A percentile compares a stretch with the other conserved stretches of the same genome.
phyloP scores from a whole-genome alignment of 2,329 filamentous ascomycete genomes.

The Arthrobotrys sphaeroides region DNA sequence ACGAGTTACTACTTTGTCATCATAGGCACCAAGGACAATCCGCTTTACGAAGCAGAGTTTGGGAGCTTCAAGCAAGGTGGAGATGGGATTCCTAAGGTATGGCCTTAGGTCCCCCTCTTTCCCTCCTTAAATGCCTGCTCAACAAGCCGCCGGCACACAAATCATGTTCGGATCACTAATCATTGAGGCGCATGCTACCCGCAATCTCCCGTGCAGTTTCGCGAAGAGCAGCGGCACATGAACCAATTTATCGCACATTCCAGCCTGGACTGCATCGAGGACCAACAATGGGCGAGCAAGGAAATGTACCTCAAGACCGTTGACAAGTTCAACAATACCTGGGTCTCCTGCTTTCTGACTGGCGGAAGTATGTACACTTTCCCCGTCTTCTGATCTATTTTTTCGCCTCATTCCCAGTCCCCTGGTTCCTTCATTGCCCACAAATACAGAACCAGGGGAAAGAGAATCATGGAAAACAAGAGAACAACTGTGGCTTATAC shows the following conservation, averaged over 20 bases:
- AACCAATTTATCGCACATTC: slow-evolving; percentile 98
- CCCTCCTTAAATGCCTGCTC: not conserved
- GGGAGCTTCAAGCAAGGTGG: slow-evolving; percentile 95
- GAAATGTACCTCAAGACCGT: slow-evolving; percentile 86
- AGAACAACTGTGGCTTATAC: slow-evolving; percentile 34
- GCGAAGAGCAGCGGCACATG: slow-evolving; percentile 86
- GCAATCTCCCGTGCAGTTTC: slow-evolving; percentile 66
- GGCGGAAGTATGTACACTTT: slow-evolving; percentile 70
- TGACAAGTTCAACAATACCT: slow-evolving; percentile 95
- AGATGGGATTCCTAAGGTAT: slow-evolving; percentile 79
- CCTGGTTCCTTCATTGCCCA: slow-evolving; percentile 6
- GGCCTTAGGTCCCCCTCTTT: not conserved
- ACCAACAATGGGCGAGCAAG: slow-evolving; percentile 90
- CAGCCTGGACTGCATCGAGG: slow-evolving; percentile 92
- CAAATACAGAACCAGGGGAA: slow-evolving; percentile 14
- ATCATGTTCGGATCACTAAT: slow-evolving; percentile 47
- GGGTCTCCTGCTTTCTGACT: slow-evolving; percentile 93
- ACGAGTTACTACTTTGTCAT: slow-evolving; percentile 90
- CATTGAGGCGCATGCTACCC: slow-evolving; percentile 34
- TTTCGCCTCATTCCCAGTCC: slow-evolving; percentile 9
- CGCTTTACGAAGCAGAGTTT: slow-evolving; percentile 96
- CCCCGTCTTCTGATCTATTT: slow-evolving; percentile 11
- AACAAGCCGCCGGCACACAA: slow-evolving; percentile 6
- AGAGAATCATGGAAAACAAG: too few relatives aligned
- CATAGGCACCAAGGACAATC: slow-evolving; percentile 92